Evolutionary conservation across 495 filamentous ascomycete genomes (phyloP).

Genomic region (Neurospora discreta): DNA sequence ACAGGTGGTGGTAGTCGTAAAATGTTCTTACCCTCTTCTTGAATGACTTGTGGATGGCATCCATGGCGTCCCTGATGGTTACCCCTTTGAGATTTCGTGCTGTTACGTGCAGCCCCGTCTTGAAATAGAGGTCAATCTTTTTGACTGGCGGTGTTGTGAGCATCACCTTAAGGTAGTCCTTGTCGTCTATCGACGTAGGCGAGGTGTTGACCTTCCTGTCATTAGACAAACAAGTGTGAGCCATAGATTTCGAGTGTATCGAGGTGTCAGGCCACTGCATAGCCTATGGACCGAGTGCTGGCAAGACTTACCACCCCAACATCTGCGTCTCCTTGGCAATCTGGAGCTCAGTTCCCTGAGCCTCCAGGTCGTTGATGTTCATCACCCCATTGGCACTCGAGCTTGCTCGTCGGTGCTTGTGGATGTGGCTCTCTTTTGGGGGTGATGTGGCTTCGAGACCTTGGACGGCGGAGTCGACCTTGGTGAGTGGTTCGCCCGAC

Average conservation of each 20-base stretch:
- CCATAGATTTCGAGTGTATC: background rate
- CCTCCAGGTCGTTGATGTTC: slow-evolving; percentile 79
- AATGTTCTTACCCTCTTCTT: slow-evolving; percentile 70
- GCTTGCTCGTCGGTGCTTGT: slow-evolving; percentile 50
- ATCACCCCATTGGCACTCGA: slow-evolving; percentile 55
- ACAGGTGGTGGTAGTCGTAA: background rate
- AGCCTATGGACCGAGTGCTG: background rate
- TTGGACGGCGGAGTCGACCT: slow-evolving; percentile 79
- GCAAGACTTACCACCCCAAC: slow-evolving; percentile 66
- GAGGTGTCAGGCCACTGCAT: background rate
- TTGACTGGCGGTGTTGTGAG: slow-evolving; percentile 75
- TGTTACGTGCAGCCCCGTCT: slow-evolving; percentile 74
- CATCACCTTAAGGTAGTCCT: slow-evolving; percentile 66
- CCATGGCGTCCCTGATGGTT: slow-evolving; percentile 88
- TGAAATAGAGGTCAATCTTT: slow-evolving; percentile 86
- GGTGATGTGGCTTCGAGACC: slow-evolving; percentile 54
- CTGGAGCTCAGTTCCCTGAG: slow-evolving; percentile 58
- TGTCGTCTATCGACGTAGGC: slow-evolving; percentile 61
- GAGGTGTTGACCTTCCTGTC: slow-evolving; percentile 85
- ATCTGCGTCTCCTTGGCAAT: slow-evolving; percentile 83
- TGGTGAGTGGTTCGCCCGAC: slow-evolving; percentile 56
- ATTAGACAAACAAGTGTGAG: slow-evolving; percentile 1
- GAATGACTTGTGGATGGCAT: slow-evolving; percentile 87
- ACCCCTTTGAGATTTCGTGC: slow-evolving; percentile 85
- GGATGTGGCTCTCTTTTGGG: slow-evolving; percentile 42